phyloP scores from a whole-genome alignment of 768 basidiomycete species.

The Phallus indusiatus region DNA sequence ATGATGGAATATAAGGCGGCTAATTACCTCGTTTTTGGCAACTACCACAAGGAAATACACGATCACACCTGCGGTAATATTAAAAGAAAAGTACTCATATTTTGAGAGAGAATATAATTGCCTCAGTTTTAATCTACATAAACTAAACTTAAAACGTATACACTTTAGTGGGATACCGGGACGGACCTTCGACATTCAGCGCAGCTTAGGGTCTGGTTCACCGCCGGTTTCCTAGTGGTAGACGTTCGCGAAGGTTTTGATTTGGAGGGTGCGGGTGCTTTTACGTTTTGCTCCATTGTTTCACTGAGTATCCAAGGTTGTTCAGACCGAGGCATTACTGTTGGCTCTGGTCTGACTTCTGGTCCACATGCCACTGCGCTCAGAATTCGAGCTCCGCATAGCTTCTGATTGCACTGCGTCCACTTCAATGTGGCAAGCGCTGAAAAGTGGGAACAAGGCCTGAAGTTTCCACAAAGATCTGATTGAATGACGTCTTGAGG shows the following conservation, averaged over 20 bases:
- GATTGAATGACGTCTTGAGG: too few relatives aligned
- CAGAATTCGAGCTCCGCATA: background rate
- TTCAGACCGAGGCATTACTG: slow-evolving; percentile 2
- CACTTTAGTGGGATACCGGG: background rate
- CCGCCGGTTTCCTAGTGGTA: slow-evolving; percentile 5
- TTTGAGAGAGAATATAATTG: background rate
- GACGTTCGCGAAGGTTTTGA: background rate
- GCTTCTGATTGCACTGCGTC: background rate
- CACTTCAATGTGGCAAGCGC: too few relatives aligned
- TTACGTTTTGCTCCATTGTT: background rate
- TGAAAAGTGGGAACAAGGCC: too few relatives aligned
- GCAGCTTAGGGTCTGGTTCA: slow-evolving; percentile 9
- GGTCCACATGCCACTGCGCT: background rate
- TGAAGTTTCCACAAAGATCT: too few relatives aligned
- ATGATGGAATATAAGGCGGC: background rate
- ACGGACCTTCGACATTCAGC: slow-evolving; percentile 10
- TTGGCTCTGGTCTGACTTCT: background rate
- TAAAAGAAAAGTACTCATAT: background rate
- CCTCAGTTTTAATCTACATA: slow-evolving; percentile 4
- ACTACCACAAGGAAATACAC: slow-evolving; percentile 9
- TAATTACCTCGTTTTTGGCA: slow-evolving; percentile 8
- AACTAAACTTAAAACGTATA: background rate
- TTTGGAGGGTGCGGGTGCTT: background rate
- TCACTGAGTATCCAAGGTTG: background rate
- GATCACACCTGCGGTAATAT: slow-evolving; percentile 1